phyloP scores from a whole-genome alignment of 768 basidiomycete genomes.

The Hydnum rufescens region DNA sequence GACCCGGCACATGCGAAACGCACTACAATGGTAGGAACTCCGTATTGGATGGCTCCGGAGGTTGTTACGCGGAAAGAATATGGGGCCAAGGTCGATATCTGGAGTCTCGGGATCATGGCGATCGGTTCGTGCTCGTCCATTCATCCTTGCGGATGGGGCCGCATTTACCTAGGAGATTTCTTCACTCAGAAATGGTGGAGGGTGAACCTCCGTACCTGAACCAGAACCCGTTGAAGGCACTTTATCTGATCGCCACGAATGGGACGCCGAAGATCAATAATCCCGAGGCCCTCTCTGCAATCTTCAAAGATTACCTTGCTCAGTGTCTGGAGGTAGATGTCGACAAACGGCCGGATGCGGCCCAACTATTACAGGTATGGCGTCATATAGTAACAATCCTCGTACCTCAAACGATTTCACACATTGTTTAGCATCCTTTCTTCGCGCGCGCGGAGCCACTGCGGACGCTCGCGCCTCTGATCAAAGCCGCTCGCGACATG shows the following conservation, averaged over 20 bases:
- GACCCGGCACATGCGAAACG: constrained; percentile 78
- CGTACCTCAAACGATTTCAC: background rate
- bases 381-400: background rate
- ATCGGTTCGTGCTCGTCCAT: constrained; percentile 38
- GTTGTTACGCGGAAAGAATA: constrained; percentile 96
- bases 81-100: constrained; percentile 96
- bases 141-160: background rate
- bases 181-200: constrained; percentile 62
- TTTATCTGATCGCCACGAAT: constrained; percentile 96
- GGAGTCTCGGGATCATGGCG: constrained; percentile 92
- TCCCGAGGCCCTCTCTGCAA: constrained; percentile 49
- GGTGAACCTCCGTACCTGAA: constrained; percentile 93
- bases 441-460: constrained; percentile 77
- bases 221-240: constrained; percentile 88
- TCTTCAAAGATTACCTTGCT: constrained; percentile 79
- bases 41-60: constrained; percentile 99
- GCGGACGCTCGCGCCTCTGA: constrained; percentile 66
- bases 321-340: constrained; percentile 86
- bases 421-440: constrained; percentile 47
- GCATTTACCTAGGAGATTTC: background rate
- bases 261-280: constrained; percentile 94
- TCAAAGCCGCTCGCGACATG: constrained; percentile 70
- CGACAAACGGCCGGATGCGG: constrained; percentile 79
- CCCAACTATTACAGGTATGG: constrained; percentile 46
- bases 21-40: constrained; percentile 96